A percentile compares a stretch with the other conserved stretches of the same genome.
phyloP scores from a whole-genome alignment of 108 stramenopile species.

The Nitzschia sp. region DNA sequence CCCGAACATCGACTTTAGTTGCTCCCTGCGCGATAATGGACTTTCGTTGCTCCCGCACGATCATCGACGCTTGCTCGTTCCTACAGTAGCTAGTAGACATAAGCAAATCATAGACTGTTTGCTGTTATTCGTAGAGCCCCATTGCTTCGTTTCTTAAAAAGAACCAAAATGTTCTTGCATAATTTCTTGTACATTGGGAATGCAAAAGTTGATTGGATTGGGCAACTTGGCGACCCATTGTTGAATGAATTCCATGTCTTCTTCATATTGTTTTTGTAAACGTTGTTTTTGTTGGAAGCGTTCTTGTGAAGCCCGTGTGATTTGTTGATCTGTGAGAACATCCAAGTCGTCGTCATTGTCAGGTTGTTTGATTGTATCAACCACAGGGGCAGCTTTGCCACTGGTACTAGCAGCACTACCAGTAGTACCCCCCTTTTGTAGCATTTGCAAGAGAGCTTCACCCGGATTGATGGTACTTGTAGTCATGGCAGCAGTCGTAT shows the following conservation, averaged over 20 bases:
- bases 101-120: too few species aligned
- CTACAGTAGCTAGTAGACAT: too few species aligned
- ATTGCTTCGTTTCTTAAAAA: too few species aligned
- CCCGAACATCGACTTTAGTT: too few species aligned
- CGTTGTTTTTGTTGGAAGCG: conserved; percentile 11
- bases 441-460: conserved; percentile 47
- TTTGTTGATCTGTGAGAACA: conserved; percentile 75
- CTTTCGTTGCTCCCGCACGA: too few species aligned
- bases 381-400: conserved; percentile 5
- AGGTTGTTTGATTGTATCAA: too few species aligned
- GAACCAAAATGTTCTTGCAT: conserved; percentile 14
- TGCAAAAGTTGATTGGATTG: conserved; percentile 47
- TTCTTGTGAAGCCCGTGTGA: conserved; percentile 65
- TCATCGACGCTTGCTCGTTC: too few species aligned
- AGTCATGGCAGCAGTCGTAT: not conserved
- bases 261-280: conserved; percentile 22
- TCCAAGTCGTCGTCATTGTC: conserved; percentile 32
- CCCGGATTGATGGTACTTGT: conserved; percentile 23
- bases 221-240: conserved; percentile 68
- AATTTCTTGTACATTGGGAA: conserved; percentile 56
- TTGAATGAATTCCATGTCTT: conserved; percentile 36
- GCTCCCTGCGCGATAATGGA: too few species aligned
- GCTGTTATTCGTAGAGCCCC: too few species aligned
- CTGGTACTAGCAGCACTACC: not conserved
- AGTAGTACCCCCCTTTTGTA: conserved; percentile 25